Conservation (phyloP, 768 basidiomycete genomes). For the Amanita jacksonii region DNA sequence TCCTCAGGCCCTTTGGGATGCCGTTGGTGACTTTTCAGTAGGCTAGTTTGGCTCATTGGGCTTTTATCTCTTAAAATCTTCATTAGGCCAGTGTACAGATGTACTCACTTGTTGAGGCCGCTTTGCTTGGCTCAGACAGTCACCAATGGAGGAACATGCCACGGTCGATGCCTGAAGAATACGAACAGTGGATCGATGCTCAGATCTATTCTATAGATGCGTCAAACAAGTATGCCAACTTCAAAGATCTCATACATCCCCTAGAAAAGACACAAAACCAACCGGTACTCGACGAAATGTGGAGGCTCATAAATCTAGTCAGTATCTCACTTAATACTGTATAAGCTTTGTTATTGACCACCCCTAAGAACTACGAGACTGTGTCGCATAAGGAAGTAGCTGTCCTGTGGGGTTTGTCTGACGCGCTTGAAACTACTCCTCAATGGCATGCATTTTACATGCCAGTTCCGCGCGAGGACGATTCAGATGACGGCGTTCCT, state of each 20-base stretch:
- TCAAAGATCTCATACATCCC: conserved; percentile 50
- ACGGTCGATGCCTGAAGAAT: conserved; percentile 49
- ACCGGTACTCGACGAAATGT: conserved; percentile 47
- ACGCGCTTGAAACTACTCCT: conserved; percentile 40
- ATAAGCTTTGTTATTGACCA: not conserved
- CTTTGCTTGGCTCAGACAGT: conserved; percentile 48
- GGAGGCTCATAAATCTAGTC: conserved; percentile 55
- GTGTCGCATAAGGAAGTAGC: conserved; percentile 48
- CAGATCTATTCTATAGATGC: conserved; percentile 53
- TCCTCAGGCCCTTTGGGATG: conserved; percentile 72
- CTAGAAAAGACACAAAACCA: conserved; percentile 44
- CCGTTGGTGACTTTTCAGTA: conserved; percentile 75
- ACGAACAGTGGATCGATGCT: conserved; percentile 61
- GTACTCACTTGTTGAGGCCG: conserved; percentile 52
- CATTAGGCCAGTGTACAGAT: conserved; percentile 54
- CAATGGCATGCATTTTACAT: conserved; percentile 46
- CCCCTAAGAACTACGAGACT: conserved; percentile 47
- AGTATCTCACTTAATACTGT: conserved; percentile 12
- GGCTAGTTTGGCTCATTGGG: not conserved
- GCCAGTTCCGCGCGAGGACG: conserved; percentile 19
- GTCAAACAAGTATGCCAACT: conserved; percentile 36
- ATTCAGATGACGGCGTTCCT: conserved; percentile 15
- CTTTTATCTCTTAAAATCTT: conserved; percentile 1
- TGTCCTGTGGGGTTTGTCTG: conserved; percentile 52
- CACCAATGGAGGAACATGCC: conserved; percentile 39